These are phyloP conservation scores for Candida parachauliodes DNA, from an alignment of 805 yeast genomes.

Conservation along the genomic window DNA sequence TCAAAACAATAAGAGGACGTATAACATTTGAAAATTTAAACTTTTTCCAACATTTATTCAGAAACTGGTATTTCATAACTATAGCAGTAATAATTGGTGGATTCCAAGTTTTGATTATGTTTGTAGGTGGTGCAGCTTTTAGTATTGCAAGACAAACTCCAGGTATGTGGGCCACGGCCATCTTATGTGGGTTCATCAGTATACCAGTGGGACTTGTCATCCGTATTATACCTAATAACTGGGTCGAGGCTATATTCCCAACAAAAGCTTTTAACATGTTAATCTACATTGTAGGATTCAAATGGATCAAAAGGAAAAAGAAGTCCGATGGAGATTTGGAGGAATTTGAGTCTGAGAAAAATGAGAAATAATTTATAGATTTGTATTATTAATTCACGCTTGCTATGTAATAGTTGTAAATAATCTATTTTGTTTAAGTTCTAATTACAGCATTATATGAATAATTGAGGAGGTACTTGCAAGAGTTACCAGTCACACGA, in stretches of 20 bases:
- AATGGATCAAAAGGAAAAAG: conserved; percentile 29
- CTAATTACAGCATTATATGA: too few relatives aligned
- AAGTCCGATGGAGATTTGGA: conserved; percentile 5
- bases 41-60: conserved; percentile 75
- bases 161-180: conserved; percentile 85
- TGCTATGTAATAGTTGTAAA: too few relatives aligned
- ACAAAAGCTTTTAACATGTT: conserved; percentile 42
- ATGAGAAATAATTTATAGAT: background rate
- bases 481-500: too few relatives aligned
- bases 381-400: background rate
- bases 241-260: conserved; percentile 69
- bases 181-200: conserved; percentile 75
- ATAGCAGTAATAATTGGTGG: conserved; percentile 77
- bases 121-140: conserved; percentile 96
- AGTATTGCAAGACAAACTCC: conserved; percentile 76
- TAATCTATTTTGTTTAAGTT: too few relatives aligned
- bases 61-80: conserved; percentile 76
- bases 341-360: background rate
- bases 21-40: conserved; percentile 65
- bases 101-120: conserved; percentile 87
- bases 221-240: conserved; percentile 78
- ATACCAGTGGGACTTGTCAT: conserved; percentile 76
- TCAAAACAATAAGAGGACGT: conserved; percentile 53
- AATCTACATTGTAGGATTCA: conserved; percentile 35
- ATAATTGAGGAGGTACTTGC: too few relatives aligned